Evolutionary conservation across 495 filamentous ascomycete genomes (phyloP).

Genomic region (Penicillium crystallinum): DNA sequence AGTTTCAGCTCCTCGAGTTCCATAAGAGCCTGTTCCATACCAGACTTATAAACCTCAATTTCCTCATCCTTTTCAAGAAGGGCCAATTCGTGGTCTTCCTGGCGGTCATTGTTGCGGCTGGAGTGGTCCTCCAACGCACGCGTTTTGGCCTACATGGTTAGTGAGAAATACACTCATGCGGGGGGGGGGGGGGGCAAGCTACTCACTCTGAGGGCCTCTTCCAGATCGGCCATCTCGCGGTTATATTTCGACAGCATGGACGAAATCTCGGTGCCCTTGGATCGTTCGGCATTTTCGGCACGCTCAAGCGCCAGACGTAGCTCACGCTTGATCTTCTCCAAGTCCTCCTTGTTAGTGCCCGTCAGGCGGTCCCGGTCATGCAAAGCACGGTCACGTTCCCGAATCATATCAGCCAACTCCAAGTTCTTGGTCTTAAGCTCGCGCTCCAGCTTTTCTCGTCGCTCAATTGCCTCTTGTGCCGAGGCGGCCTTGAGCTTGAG

Average conservation of each 20-base stretch:
- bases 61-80: conserved; percentile 94
- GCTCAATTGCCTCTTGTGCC: conserved; percentile 93
- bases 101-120: conserved; percentile 68
- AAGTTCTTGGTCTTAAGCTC: conserved; percentile 99
- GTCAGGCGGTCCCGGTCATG: conserved; percentile 83
- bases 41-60: conserved; percentile 92
- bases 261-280: conserved; percentile 90
- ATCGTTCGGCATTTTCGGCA: conserved; percentile 85
- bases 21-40: conserved; percentile 90
- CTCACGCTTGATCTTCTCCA: conserved; percentile 96
- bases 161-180: conserved; percentile 4
- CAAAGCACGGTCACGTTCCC: conserved; percentile 89
- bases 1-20: conserved; percentile 79
- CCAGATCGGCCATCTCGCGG: conserved; percentile 90
- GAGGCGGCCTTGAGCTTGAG: conserved; percentile 95
- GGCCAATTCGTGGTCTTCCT: conserved; percentile 76
- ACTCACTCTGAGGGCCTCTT: conserved; percentile 73
- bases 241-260: conserved; percentile 94
- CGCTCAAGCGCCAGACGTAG: conserved; percentile 87
- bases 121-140: conserved; percentile 82
- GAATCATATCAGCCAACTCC: conserved; percentile 97
- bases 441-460: conserved; percentile 87
- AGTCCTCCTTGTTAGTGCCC: conserved; percentile 84
- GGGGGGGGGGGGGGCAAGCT: too few relatives aligned
- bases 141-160: conserved; percentile 60